These are phyloP conservation scores for Venturia pyrina DNA, from an alignment of 2,329 filamentous ascomycete genomes.

Conservation along the genomic window DNA sequence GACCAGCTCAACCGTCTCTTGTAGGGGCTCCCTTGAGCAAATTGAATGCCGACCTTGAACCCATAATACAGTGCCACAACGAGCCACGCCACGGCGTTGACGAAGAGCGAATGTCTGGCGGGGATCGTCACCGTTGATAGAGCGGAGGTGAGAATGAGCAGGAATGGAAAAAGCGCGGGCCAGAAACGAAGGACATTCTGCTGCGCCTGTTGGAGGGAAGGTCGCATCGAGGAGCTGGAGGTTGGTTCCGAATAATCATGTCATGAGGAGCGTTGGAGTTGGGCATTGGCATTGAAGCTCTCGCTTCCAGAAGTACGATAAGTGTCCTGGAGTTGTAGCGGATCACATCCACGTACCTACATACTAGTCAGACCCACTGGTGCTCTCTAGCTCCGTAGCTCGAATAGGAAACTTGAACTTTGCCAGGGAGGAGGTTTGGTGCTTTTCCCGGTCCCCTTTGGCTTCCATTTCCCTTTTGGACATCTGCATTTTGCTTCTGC, in stretches of 20 bases:
- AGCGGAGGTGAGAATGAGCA: constrained; percentile 26
- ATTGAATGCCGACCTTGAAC: constrained; percentile 23
- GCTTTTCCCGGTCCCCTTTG: no score
- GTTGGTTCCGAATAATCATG: constrained; percentile 5
- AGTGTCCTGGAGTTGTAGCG: neutral
- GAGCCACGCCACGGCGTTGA: constrained; percentile 33
- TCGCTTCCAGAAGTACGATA: neutral
- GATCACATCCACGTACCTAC: neutral
- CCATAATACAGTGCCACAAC: constrained; percentile 27
- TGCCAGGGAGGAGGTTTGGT: neutral
- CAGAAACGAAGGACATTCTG: constrained; percentile 24
- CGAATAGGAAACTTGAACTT: neutral
- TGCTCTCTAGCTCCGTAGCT: neutral
- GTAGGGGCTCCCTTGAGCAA: constrained; percentile 19
- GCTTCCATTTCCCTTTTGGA: neutral
- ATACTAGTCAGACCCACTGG: neutral
- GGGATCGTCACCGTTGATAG: constrained; percentile 26
- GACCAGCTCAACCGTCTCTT: constrained; percentile 26
- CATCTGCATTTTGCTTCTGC: neutral
- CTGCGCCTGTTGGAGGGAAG: constrained; percentile 21
- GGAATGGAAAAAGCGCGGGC: constrained; percentile 23
- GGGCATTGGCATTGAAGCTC: neutral
- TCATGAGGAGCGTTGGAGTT: constrained; percentile 2
- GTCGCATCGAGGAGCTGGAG: constrained; percentile 22
- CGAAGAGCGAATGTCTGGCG: constrained; percentile 31